These are phyloP conservation scores for Rhypophila decipiens DNA, from an alignment of 495 filamentous ascomycete genomes.

Conservation along the genomic window DNA sequence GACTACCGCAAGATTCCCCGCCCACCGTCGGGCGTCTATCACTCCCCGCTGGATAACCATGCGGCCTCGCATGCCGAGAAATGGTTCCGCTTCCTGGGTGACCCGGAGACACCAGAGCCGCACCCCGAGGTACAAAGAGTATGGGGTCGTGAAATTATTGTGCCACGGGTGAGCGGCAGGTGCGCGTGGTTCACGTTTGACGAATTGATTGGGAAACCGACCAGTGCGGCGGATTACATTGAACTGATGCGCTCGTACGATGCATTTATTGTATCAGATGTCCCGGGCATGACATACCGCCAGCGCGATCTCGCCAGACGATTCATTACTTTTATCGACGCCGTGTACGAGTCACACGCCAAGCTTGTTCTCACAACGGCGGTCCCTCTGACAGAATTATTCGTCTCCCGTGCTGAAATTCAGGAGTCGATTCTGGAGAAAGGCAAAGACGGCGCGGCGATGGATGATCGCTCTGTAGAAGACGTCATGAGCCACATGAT, in stretches of 20 bases:
- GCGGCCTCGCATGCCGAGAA: constrained; percentile 77
- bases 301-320: constrained; percentile 83
- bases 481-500: constrained; percentile 85
- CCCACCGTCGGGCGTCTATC: constrained; percentile 88
- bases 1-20: constrained; percentile 97
- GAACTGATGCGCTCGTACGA: constrained; percentile 88
- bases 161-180: constrained; percentile 79
- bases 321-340: constrained; percentile 97
- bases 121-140: constrained; percentile 73
- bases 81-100: constrained; percentile 92
- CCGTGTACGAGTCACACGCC: constrained; percentile 80
- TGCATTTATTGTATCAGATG: constrained; percentile 82
- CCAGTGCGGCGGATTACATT: constrained; percentile 88
- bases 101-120: constrained; percentile 70
- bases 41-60: constrained; percentile 68
- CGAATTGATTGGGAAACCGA: constrained; percentile 81
- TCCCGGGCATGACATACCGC: constrained; percentile 83
- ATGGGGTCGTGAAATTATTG: constrained; percentile 86
- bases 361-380: constrained; percentile 90
- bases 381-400: constrained; percentile 76
- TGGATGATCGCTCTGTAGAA: constrained; percentile 51
- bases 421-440: constrained; percentile 36
- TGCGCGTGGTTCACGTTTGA: constrained; percentile 87
- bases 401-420: constrained; percentile 78
- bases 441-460: constrained; percentile 32